Base-by-base conservation (phyloP, 1,139 yeast genomes). In the Hyphopichia fennica region DNA sequence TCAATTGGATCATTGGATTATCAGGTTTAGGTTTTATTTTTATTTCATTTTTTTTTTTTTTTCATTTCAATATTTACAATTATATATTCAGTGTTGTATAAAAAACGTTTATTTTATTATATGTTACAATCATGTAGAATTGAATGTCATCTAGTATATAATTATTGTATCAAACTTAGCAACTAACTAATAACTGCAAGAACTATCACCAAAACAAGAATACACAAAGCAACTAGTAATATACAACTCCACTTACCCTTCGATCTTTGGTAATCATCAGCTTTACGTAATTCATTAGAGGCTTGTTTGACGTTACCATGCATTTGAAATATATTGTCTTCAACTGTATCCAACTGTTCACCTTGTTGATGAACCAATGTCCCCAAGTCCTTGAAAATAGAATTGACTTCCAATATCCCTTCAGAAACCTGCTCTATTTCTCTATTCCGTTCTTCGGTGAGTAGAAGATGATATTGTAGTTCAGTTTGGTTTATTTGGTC, bases 361-460 rank as follows among this genome's bases (percentile, higher is more conserved):
- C 96, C 96, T 58, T 90, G 97, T 57, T 87, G 93, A 41, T 76
- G 73, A 1, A 90, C 95, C 51, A 90, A 65, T 34, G 81, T 77
- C 14, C 90, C 90, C 47, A 90, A 65, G 53, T 89, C 96, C 50
- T 83, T 82, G 61, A 89, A 90, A 2, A 90, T 89, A 7, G 90
- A 75, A 57, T 90, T 89, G 38, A 90, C 89, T 53, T 90, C 96
- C 45, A 75, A 75, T 7, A 90, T 87, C 0, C 96, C 95, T 40
- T 81, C 79, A 35, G 86, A 81, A 7, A 90, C 86, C 47, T 79
- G 82, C 30, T 75, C 73, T 23, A 90, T 86, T 47, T 88, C 95
- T 19, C 79, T 65, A 46, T 86, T 84, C 44, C 96, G 67, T 55
- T 88, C 93, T 45, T 83, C 80, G 2, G 90, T 81, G 7, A 90